These are phyloP conservation scores for Talaromyces sp. DNA, from an alignment of 2,329 filamentous ascomycete species.

Conservation along the genomic window DNA sequence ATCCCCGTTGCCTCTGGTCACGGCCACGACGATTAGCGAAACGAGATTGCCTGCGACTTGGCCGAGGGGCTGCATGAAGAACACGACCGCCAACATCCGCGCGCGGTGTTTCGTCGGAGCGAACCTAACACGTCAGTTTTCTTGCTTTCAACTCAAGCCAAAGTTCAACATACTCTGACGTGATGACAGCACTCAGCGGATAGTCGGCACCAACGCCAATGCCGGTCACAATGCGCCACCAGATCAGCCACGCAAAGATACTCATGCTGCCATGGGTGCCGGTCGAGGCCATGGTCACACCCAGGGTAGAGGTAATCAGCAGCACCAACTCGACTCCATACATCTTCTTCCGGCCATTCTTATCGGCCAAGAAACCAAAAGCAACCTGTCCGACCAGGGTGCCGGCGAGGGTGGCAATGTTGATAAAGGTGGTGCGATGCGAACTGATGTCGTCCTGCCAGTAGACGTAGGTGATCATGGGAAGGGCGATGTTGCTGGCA, in stretches of 20 bases:
- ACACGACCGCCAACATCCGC: conserved; percentile 64
- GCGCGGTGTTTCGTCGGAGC: conserved; percentile 56
- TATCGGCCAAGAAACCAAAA: conserved; percentile 46
- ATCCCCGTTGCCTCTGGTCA: conserved; percentile 19
- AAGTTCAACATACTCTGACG: conserved; percentile 53
- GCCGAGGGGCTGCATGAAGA: conserved; percentile 65
- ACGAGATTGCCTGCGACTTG: conserved; percentile 62
- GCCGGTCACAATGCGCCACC: conserved; percentile 46
- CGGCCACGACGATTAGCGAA: conserved; percentile 44
- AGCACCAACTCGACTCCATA: conserved; percentile 48
- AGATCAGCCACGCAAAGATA: conserved; percentile 42
- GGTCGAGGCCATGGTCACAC: conserved; percentile 41
- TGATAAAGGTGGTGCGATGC: conserved; percentile 36
- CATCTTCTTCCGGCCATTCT: conserved; percentile 46
- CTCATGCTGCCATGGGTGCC: conserved; percentile 41
- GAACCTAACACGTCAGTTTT: conserved; percentile 29
- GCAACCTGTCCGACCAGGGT: conserved; percentile 44
- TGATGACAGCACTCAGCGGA: conserved; percentile 62
- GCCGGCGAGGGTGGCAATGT: conserved; percentile 42
- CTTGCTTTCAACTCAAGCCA: background rate
- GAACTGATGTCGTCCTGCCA: conserved; percentile 36
- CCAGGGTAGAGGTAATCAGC: conserved; percentile 42
- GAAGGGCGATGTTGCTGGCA: conserved; percentile 47
- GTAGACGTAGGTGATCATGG: conserved; percentile 46
- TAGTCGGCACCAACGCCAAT: conserved; percentile 64